Base-by-base conservation (phyloP, 192 early-diverging fungal species). In the Backusella westeae region DNA sequence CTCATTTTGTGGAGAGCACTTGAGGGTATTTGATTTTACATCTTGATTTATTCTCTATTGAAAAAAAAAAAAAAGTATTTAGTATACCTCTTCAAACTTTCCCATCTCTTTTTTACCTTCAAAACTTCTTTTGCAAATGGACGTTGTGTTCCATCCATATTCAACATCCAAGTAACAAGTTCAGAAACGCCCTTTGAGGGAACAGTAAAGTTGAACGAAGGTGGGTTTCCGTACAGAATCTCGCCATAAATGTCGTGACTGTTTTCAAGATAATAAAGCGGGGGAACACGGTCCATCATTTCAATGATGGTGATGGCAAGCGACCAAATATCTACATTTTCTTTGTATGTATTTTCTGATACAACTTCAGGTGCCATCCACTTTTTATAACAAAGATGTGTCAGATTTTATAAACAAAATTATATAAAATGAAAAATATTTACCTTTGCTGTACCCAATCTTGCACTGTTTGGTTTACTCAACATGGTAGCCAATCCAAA, bases 311-410 rank as follows among this genome's bases (percentile, higher is more conserved):
- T 80, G 49, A 86, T 85, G 7, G 75, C 85, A 38, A 85, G 63
- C 10, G 85, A 86, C 85, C 85, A 86, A 14, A 86, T 70, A 76
- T 86, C 85, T 5, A 85, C 81, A 72, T 85, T 86, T 41, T 85
- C 81, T 49, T 82, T 82, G 67, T 86, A 86, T 36, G 75, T 17
- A 32, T 70, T 73, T 38, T 82, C 78, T 34, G 46, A 63, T 17
- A 86, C 77, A 15, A 86, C 81, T 76, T 86, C 85, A 17, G 85
- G 85, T 15, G 85, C 84, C 85, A 86, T 86, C 80, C 80, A 81
- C 73, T 32, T 32, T 32, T 32, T 78, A 72, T 32, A 41, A 19
- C 15, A 1, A 29, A 29, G 10, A 26, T 9, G 15, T 42, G 34
- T 52, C 32, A 73, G 23, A 34, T 19, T 35, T 2, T 6, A 53